phyloP scores from a whole-genome alignment of 345 rosid species.

The Aquilaria yunnanensis region DNA sequence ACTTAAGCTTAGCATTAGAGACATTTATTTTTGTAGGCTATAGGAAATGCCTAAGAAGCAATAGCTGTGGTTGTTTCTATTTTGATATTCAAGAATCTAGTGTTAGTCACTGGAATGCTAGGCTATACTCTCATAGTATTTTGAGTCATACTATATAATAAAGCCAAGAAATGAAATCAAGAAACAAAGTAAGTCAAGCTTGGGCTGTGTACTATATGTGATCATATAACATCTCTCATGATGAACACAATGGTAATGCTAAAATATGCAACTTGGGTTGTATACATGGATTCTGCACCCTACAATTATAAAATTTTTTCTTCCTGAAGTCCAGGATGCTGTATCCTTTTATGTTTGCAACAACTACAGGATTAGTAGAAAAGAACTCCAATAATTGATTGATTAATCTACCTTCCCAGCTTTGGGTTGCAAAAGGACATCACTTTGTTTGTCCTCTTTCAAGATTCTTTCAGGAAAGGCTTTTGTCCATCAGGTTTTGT shows the following conservation, averaged over 20 bases:
- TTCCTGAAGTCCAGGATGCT: background rate
- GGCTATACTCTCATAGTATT: constrained; percentile 33
- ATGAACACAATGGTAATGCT: background rate
- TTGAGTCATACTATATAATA: constrained; percentile 35
- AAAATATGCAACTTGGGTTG: too few relatives aligned
- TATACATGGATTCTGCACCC: background rate
- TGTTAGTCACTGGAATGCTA: constrained; percentile 36
- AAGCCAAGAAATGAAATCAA: constrained; percentile 31
- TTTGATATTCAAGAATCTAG: constrained; percentile 36
- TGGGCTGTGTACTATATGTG: too few relatives aligned
- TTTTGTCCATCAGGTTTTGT: too few relatives aligned
- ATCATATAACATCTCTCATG: too few relatives aligned
- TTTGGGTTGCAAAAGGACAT: too few relatives aligned
- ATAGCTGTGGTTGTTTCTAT: constrained; percentile 35
- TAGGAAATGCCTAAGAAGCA: constrained; percentile 42
- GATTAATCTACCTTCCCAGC: background rate
- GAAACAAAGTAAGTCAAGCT: too few relatives aligned
- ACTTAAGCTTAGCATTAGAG: background rate
- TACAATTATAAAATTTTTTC: background rate
- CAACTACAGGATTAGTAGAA: too few relatives aligned
- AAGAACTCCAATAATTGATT: too few relatives aligned
- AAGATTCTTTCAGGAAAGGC: too few relatives aligned
- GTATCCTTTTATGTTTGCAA: constrained; percentile 2
- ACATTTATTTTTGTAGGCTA: constrained; percentile 20
- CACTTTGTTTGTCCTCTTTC: too few relatives aligned